Base-by-base conservation (phyloP, 129 eudicot genomes). In the Centaurea solstitialis region DNA sequence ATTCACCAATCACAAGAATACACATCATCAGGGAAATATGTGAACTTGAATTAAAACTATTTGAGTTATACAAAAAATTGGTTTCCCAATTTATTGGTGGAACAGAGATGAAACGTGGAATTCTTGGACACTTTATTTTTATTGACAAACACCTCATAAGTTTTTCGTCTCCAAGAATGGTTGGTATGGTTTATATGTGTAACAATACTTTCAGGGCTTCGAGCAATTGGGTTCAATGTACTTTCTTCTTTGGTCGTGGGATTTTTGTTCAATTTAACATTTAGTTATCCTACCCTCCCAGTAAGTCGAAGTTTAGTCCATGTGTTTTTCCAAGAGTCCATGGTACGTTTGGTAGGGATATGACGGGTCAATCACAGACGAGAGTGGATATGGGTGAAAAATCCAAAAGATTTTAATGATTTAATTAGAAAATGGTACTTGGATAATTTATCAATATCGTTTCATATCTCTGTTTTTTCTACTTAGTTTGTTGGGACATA, bases 261-360 rank as follows among this genome's bases (percentile, higher is more conserved):
- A 3, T 6, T 91, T 2, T 11, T 75, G 1, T 26, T 91, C 76
- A 87, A 94, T 77, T 15, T 76, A 26, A 68, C 24, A 12, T 64
- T 91, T 81, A 91, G 91, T 76, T 91, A 88, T 53, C 76, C 77
- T 5, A 86, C 97, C 6, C 86, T 89, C 28, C 94, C 91, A 0
- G 98, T 89, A 88, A 86, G 96, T 90, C 17, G 5, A 50, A 39
- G 17, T 35, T 81, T 23, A 33, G 24, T 39, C 11, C 61, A 50
- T 50, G 50, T 50, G 5, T 50, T 50, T 50, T 50, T 15, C 62
- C 62, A 50, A 50, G 20, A 50, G 18, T 50, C 15, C 62, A 50
- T 15, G 21, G 8, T 17, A 50, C 62, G 18, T 15, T 50, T 50
- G 21, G 62, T 50, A 50, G 18, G 61, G 62, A 50, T 20, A 50